Percentiles rank a stretch among this genome's conserved stretches.
Conservation (phyloP, 768 basidiomycete genomes). For the Crucibulum laeve region DNA sequence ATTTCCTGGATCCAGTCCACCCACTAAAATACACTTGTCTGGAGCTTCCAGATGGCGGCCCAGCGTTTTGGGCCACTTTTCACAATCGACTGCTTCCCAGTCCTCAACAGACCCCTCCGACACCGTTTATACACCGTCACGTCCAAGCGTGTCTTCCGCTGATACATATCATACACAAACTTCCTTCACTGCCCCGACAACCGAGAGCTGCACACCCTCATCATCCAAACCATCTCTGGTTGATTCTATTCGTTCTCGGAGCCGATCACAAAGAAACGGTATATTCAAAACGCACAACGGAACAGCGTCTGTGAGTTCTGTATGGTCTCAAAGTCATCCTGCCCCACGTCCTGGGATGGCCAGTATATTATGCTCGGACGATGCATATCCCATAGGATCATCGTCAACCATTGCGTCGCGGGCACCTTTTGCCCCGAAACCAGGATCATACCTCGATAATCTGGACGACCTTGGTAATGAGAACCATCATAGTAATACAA, state of each 20-base stretch:
- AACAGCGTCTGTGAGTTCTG: constrained; percentile 22
- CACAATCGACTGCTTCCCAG: constrained; percentile 41
- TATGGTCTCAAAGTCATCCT: constrained; percentile 21
- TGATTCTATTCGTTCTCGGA: constrained; percentile 33
- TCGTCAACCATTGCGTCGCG: constrained; percentile 9
- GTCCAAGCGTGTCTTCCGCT: constrained; percentile 34
- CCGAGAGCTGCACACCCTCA: constrained; percentile 35
- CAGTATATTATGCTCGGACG: constrained; percentile 16
- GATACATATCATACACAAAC: constrained; percentile 21
- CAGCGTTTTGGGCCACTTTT: constrained; percentile 61
- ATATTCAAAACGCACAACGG: constrained; percentile 24
- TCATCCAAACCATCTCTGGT: constrained; percentile 35
- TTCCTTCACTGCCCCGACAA: constrained; percentile 43
- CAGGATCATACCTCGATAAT: constrained; percentile 10
- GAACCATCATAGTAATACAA: constrained; percentile 17
- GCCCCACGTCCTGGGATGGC: constrained; percentile 12
- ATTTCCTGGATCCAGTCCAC: constrained; percentile 13
- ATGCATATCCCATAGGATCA: neutral
- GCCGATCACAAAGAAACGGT: constrained; percentile 23
- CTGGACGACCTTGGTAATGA: constrained; percentile 21
- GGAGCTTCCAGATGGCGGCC: constrained; percentile 52
- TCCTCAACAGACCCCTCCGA: constrained; percentile 38
- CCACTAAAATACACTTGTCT: constrained; percentile 10
- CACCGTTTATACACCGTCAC: constrained; percentile 35
- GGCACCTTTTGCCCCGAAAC: constrained; percentile 12